phyloP scores from a whole-genome alignment of 805 yeast genomes.

The Barnettozyma vustinii region DNA sequence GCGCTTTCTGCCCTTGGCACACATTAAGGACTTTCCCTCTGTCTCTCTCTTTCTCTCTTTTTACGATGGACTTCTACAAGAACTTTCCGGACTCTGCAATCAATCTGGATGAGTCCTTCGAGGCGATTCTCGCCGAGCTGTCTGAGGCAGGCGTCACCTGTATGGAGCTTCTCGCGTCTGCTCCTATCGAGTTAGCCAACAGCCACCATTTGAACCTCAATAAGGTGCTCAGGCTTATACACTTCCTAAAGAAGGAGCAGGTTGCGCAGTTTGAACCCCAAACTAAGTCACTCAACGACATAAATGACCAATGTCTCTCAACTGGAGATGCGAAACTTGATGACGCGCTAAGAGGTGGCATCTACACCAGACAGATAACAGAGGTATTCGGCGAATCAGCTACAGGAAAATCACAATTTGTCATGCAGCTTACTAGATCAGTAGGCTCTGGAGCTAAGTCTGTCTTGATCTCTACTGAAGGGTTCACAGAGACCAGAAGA shows the following conservation, averaged over 20 bases:
- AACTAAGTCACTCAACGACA: conserved; percentile 5
- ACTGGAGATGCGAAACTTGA: conserved; percentile 53
- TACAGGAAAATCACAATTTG: conserved; percentile 79
- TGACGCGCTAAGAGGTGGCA: conserved; percentile 47
- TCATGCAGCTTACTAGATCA: conserved; percentile 58
- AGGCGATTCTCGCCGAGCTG: conserved; percentile 24
- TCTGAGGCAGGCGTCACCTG: conserved; percentile 28
- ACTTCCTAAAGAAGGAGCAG: conserved; percentile 22
- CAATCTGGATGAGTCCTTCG: conserved; percentile 27
- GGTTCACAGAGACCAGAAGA: conserved; percentile 61
- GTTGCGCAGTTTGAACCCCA: conserved; percentile 22
- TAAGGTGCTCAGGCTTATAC: conserved; percentile 4
- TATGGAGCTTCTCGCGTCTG: conserved; percentile 36
- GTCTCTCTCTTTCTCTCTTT: background rate
- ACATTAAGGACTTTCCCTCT: no score
- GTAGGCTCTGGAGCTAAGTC: conserved; percentile 46
- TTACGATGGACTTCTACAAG: conserved; percentile 37
- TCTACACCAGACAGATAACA: conserved; percentile 49
- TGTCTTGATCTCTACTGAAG: conserved; percentile 80
- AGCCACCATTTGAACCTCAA: conserved; percentile 28
- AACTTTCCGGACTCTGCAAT: conserved; percentile 33
- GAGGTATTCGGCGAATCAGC: conserved; percentile 85
- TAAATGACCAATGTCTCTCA: conserved; percentile 29
- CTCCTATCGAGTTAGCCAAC: conserved; percentile 30
- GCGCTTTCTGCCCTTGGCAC: background rate